These are phyloP conservation scores for Orbilia oligospora DNA, from an alignment of 2,329 filamentous ascomycete species.

Conservation along the genomic window DNA sequence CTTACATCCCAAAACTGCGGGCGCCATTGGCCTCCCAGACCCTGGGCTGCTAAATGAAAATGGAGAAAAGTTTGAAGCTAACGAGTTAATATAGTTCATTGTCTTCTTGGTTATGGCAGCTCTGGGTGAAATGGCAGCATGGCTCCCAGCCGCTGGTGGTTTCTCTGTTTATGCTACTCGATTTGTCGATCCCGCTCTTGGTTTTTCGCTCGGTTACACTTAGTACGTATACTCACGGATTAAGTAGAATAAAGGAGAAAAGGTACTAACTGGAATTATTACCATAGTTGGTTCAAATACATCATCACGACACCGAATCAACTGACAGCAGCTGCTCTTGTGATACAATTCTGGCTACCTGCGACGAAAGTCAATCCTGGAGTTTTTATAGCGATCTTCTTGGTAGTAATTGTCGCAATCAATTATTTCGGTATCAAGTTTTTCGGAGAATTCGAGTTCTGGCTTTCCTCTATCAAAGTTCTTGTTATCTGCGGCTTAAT, in stretches of 20 bases:
- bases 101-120: conserved; percentile 59
- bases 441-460: conserved; percentile 78
- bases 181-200: conserved; percentile 80
- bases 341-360: conserved; percentile 82
- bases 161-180: conserved; percentile 83
- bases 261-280: conserved; percentile 12
- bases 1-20: not conserved
- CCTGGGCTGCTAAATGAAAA: not conserved
- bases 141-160: conserved; percentile 81
- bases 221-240: conserved; percentile 34
- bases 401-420: conserved; percentile 75
- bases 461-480: conserved; percentile 76
- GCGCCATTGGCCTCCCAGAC: not conserved
- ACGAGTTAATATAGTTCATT: conserved; percentile 39
- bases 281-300: conserved; percentile 77
- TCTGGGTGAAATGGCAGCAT: conserved; percentile 78
- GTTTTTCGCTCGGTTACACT: conserved; percentile 77
- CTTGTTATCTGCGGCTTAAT: conserved; percentile 77
- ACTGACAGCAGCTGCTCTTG: conserved; percentile 82
- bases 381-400: conserved; percentile 82
- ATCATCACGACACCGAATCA: conserved; percentile 90
- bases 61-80: conserved; percentile 17
- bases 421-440: conserved; percentile 79
- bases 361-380: conserved; percentile 79
- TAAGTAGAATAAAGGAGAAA: not conserved